Conservation (phyloP, 495 filamentous ascomycete species). For the Penicillium bialowiezense region DNA sequence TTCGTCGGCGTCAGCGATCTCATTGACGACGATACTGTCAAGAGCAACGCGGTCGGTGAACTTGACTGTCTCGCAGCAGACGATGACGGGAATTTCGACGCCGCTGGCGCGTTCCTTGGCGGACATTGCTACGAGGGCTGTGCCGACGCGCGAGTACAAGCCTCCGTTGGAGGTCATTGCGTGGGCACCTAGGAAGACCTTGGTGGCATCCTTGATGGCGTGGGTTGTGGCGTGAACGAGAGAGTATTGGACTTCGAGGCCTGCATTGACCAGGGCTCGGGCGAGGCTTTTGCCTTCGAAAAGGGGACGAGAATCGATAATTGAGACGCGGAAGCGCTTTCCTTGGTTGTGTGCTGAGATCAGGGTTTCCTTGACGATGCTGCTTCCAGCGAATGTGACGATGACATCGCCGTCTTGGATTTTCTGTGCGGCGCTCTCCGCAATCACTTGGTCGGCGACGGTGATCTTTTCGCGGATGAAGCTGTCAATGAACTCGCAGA, state of each 20-base stretch:
- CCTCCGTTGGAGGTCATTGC: conserved; percentile 88
- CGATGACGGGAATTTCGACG: conserved; percentile 72
- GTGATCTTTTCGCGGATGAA: conserved; percentile 90
- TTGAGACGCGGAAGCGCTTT: conserved; percentile 75
- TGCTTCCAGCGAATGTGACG: conserved; percentile 85
- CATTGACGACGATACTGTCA: conserved; percentile 90
- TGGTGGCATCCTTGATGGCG: conserved; percentile 68
- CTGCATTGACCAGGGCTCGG: conserved; percentile 60
- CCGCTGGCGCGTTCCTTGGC: conserved; percentile 63
- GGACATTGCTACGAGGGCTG: conserved; percentile 82
- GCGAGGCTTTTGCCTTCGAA: conserved; percentile 78
- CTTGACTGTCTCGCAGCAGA: conserved; percentile 93
- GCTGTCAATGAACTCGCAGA: conserved; percentile 78
- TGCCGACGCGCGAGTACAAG: conserved; percentile 82
- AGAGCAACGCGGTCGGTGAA: conserved; percentile 88
- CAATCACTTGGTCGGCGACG: conserved; percentile 81
- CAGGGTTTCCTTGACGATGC: conserved; percentile 77
- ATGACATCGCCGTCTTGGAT: conserved; percentile 79
- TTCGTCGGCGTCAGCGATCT: conserved; percentile 73
- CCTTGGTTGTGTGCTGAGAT: conserved; percentile 65
- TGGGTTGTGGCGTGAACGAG: conserved; percentile 72
- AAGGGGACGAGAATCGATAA: conserved; percentile 79
- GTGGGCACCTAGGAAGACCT: conserved; percentile 84
- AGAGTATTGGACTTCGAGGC: conserved; percentile 75
- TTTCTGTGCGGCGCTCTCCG: conserved; percentile 65